A percentile compares a stretch with the other conserved stretches of the same genome.
These are phyloP conservation scores for Venturia aucupariae DNA, from an alignment of 2,329 filamentous ascomycete species.

Conservation along the genomic window DNA sequence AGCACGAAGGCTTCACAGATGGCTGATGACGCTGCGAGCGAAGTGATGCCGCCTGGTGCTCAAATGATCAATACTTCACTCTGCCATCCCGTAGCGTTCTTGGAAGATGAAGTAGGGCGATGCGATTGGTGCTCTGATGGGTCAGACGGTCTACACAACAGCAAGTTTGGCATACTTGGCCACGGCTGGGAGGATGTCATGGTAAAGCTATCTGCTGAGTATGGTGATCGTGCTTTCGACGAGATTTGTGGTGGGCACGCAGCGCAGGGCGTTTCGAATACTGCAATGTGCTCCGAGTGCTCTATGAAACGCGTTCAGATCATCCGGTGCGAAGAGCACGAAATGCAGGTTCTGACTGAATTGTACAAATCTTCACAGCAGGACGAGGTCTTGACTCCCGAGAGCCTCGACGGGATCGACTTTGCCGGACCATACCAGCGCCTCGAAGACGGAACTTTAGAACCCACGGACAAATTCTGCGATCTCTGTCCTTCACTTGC, in stretches of 20 bases:
- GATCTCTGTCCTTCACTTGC: slow-evolving; percentile 4
- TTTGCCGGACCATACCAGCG: neutral
- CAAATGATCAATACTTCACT: slow-evolving; percentile 5
- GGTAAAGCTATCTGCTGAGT: neutral
- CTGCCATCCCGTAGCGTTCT: neutral
- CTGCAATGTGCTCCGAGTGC: slow-evolving; percentile 8
- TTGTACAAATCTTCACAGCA: neutral
- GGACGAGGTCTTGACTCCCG: neutral
- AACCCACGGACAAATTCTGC: neutral
- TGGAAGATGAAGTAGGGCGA: neutral
- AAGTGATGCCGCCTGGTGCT: neutral
- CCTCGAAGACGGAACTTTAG: neutral
- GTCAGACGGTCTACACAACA: slow-evolving; percentile 3
- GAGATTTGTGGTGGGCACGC: slow-evolving; percentile 1
- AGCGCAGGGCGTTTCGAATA: neutral
- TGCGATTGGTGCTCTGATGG: slow-evolving; percentile 2
- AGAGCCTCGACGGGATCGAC: neutral
- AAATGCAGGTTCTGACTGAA: neutral
- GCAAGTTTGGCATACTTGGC: slow-evolving; percentile 6
- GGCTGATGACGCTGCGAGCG: neutral
- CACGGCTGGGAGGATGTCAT: neutral
- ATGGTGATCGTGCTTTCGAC: neutral
- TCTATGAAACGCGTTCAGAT: neutral
- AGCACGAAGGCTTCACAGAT: neutral
- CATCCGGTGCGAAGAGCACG: neutral